phyloP scores from a whole-genome alignment of 371 early-diverging fungal species.

The Capillidium rhysosporum region DNA sequence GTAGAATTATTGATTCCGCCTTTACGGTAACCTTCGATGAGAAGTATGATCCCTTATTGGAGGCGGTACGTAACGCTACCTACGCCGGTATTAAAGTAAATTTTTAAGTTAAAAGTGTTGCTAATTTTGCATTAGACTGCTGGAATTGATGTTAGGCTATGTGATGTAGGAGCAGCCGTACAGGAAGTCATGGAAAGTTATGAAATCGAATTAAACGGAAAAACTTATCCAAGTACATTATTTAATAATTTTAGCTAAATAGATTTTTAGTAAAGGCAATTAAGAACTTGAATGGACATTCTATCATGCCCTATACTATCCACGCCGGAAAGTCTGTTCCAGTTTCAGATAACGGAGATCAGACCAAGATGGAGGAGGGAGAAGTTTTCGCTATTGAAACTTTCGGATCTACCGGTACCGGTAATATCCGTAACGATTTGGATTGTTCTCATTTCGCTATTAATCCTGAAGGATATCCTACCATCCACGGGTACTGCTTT shows the following conservation, averaged over 20 bases:
- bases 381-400: constrained; percentile 98
- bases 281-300: constrained; percentile 96
- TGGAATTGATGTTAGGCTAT: constrained; percentile 92
- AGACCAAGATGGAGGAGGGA: constrained; percentile 91
- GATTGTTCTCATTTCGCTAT: constrained; percentile 94
- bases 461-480: constrained; percentile 28
- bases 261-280: constrained; percentile 67
- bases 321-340: constrained; percentile 98
- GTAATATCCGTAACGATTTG: constrained; percentile 77
- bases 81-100: constrained; percentile 76
- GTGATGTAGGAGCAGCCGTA: constrained; percentile 96
- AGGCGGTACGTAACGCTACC: constrained; percentile 93
- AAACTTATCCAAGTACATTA: constrained; percentile 54
- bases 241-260: neutral
- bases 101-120: neutral
- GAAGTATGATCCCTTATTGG: constrained; percentile 68
- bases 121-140: constrained; percentile 29
- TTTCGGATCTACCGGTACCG: constrained; percentile 97
- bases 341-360: constrained; percentile 76
- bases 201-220: constrained; percentile 91
- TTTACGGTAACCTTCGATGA: constrained; percentile 96
- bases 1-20: constrained; percentile 94
- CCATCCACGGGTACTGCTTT: neutral
- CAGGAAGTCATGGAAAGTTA: constrained; percentile 98
- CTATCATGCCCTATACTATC: constrained; percentile 87